These are phyloP conservation scores for Cichorium intybus DNA, from an alignment of 140 eudicot genomes.

Conservation along the genomic window DNA sequence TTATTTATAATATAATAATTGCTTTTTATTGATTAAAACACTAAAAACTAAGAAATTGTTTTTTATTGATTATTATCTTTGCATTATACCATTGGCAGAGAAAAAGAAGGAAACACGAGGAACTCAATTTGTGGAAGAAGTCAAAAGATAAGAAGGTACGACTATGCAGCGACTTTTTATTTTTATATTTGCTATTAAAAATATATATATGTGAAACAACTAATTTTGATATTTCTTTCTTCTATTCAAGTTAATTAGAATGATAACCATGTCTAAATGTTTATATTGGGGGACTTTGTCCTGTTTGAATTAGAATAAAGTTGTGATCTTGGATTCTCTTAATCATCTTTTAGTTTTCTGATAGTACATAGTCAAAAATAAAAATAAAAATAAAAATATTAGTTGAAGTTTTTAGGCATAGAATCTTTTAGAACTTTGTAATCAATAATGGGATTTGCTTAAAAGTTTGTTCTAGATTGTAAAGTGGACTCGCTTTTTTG, in stretches of 20 bases:
- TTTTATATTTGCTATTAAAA: background rate
- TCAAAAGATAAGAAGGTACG: conserved; percentile 65
- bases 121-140: conserved; percentile 48
- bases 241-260: background rate
- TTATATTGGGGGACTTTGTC: conserved; percentile 6
- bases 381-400: no score
- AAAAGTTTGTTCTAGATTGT: no score
- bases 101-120: conserved; percentile 80
- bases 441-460: no score
- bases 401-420: no score
- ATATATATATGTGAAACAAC: no score
- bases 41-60: background rate
- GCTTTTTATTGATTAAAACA: background rate
- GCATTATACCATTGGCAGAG: conserved; percentile 45
- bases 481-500: no score
- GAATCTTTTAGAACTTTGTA: no score
- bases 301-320: conserved; percentile 20
- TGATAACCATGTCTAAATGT: background rate
- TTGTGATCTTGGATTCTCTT: conserved; percentile 1
- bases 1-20: background rate
- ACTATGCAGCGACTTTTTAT: background rate
- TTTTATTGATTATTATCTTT: background rate
- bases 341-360: background rate
- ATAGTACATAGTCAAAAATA: background rate
- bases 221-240: background rate